A percentile compares a stretch with the other conserved stretches of the same genome.
Conservation (phyloP, 2,329 filamentous ascomycete genomes). For the Pseudocercospora eumusae region DNA sequence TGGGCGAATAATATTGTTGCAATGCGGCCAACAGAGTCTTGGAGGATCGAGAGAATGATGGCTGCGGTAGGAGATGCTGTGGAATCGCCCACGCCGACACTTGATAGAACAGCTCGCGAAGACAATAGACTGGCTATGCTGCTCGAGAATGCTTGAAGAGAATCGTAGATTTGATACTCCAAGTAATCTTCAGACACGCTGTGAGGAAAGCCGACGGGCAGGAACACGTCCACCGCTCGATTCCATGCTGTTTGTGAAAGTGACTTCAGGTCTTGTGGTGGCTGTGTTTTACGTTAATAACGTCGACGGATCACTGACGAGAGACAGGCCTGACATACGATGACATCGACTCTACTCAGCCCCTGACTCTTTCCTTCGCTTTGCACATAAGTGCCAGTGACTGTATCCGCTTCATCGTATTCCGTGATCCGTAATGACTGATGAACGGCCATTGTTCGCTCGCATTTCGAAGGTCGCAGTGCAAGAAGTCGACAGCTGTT, state of each 20-base stretch:
- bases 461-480: background rate
- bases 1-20: conserved; percentile 87
- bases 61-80: conserved; percentile 76
- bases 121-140: conserved; percentile 79
- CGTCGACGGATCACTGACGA: background rate
- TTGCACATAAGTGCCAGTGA: conserved; percentile 54
- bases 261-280: conserved; percentile 27
- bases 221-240: conserved; percentile 67
- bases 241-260: conserved; percentile 35
- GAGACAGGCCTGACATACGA: conserved; percentile 36
- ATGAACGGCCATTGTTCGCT: conserved; percentile 18
- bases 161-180: conserved; percentile 74
- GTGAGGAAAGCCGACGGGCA: conserved; percentile 84
- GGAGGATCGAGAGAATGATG: conserved; percentile 77
- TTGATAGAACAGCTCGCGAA: conserved; percentile 74
- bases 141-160: conserved; percentile 79
- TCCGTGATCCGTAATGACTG: conserved; percentile 38
- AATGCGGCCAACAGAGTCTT: conserved; percentile 77
- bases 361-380: conserved; percentile 34
- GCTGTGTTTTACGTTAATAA: conserved; percentile 20
- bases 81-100: conserved; percentile 81
- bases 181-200: conserved; percentile 85
- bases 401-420: conserved; percentile 54
- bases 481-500: background rate
- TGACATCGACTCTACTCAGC: conserved; percentile 49